Evolutionary conservation across 805 yeast species (phyloP).

Genomic region (Metschnikowia arizonensis): DNA sequence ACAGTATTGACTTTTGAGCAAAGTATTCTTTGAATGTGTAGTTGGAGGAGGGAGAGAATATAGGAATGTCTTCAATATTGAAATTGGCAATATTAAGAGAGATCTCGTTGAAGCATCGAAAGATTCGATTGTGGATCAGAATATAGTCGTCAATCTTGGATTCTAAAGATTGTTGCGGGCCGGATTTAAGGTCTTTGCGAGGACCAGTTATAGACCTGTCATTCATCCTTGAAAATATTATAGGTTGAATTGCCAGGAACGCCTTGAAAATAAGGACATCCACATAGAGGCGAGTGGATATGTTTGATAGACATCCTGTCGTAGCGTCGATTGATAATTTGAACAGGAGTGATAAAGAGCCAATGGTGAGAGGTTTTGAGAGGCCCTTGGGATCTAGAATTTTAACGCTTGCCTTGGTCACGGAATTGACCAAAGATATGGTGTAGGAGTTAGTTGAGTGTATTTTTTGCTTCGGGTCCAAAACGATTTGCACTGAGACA

Average conservation of each 20-base stretch:
- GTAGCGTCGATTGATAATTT: conserved; percentile 5
- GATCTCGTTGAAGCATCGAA: conserved; percentile 13
- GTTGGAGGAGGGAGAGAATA: conserved; percentile 13
- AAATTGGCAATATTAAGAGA: conserved; percentile 12
- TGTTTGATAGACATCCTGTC: conserved; percentile 10
- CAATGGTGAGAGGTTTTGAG: conserved; percentile 2
- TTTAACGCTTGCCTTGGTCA: not conserved
- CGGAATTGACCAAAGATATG: not conserved
- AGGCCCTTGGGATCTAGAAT: not conserved
- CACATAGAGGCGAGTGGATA: conserved; percentile 8
- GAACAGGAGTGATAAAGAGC: conserved; percentile 9
- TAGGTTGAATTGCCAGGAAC: conserved; percentile 6
- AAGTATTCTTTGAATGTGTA: conserved; percentile 10
- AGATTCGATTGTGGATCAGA: conserved; percentile 9
- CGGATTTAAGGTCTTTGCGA: not conserved
- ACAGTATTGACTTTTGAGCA: not conserved
- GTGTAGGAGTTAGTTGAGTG: not conserved
- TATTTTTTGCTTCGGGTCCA: not conserved
- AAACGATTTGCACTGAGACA: conserved; percentile 3
- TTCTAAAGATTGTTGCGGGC: not conserved
- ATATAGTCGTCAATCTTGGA: conserved; percentile 3
- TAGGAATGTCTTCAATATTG: conserved; percentile 11
- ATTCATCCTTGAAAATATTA: not conserved
- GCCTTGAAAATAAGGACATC: conserved; percentile 12
- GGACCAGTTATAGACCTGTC: not conserved